phyloP scores from a whole-genome alignment of 768 basidiomycete species.

The Tephrocybe rancida region DNA sequence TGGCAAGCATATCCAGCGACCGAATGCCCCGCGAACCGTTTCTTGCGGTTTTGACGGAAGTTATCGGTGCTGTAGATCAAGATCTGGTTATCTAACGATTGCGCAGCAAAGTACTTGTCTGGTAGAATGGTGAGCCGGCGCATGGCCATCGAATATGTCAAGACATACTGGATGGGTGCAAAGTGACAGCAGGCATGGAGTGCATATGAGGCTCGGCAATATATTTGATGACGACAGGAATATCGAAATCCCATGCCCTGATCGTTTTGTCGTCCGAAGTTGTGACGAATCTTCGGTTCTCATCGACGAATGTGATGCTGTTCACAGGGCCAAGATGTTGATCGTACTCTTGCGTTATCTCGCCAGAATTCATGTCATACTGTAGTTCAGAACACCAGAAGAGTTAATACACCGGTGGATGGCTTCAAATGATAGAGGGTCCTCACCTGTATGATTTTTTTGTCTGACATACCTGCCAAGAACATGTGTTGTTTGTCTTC shows the following conservation, averaged over 20 bases:
- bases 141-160: constrained; percentile 2
- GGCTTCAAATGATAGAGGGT: not conserved
- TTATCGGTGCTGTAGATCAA: constrained; percentile 97
- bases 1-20: constrained; percentile 97
- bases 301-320: constrained; percentile 98
- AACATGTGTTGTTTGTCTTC: constrained; percentile 95
- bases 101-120: constrained; percentile 97
- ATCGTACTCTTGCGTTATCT: constrained; percentile 98
- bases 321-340: constrained; percentile 98
- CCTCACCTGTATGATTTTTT: constrained; percentile 95
- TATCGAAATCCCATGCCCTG: constrained; percentile 99
- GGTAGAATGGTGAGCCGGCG: constrained; percentile 14
- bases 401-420: constrained; percentile 6
- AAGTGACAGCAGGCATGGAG: constrained; percentile 97
- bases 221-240: constrained; percentile 99
- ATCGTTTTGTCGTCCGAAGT: constrained; percentile 99
- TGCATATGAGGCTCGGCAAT: constrained; percentile 99
- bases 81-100: constrained; percentile 98
- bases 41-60: constrained; percentile 98
- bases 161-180: constrained; percentile 92
- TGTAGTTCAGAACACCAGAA: constrained; percentile 34
- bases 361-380: constrained; percentile 95
- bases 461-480: constrained; percentile 98
- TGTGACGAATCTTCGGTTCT: constrained; percentile 95
- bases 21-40: constrained; percentile 96